These are phyloP conservation scores for Coemansia guatemalensis DNA, from an alignment of 192 early-diverging fungal species.

Conservation along the genomic window DNA sequence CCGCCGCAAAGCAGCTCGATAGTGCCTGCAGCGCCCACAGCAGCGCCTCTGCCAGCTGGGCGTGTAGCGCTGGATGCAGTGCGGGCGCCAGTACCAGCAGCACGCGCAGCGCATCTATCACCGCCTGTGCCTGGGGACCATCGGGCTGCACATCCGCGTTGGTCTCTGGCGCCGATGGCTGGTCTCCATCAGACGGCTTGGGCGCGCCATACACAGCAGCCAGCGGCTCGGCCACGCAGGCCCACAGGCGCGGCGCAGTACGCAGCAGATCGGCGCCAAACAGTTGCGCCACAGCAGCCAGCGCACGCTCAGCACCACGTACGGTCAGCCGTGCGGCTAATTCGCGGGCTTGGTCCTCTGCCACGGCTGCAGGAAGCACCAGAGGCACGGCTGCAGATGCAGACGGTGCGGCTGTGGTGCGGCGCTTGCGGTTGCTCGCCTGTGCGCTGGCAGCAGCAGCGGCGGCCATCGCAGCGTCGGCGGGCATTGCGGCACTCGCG, in stretches of 20 bases:
- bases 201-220: constrained; percentile 13
- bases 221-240: constrained; percentile 36
- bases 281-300: constrained; percentile 30
- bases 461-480: constrained; percentile 35
- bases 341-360: constrained; percentile 53
- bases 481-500: not conserved
- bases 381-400: constrained; percentile 26
- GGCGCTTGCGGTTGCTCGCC: constrained; percentile 38
- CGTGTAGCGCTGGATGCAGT: constrained; percentile 47
- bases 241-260: constrained; percentile 47
- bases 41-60: constrained; percentile 56
- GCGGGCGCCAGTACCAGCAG: constrained; percentile 64
- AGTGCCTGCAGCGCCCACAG: constrained; percentile 66
- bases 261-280: constrained; percentile 36
- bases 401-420: constrained; percentile 6
- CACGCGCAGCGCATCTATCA: constrained; percentile 77
- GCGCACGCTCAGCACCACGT: constrained; percentile 61
- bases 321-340: constrained; percentile 58
- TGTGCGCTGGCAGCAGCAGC: constrained; percentile 43
- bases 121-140: constrained; percentile 54
- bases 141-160: constrained; percentile 5
- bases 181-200: not conserved
- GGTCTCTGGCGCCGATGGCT: not conserved
- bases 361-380: constrained; percentile 12
- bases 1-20: constrained; percentile 65